Evolutionary conservation across 768 basidiomycete species (phyloP).

Genomic region (Paxillus involutus): DNA sequence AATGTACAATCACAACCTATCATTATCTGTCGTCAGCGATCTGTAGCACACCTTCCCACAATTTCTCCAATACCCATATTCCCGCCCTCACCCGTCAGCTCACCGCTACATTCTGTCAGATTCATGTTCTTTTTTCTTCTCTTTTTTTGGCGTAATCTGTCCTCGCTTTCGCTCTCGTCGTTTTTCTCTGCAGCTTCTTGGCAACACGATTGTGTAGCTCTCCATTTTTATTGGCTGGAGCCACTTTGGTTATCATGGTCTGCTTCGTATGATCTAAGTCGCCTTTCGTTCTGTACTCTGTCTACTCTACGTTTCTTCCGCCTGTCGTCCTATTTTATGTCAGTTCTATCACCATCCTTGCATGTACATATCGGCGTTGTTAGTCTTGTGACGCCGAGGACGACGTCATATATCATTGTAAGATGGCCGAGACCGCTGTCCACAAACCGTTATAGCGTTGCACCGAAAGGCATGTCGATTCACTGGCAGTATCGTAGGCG

Average conservation of each 20-base stretch:
- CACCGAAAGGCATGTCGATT: no score
- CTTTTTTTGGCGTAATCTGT: conserved; percentile 7
- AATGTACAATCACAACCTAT: conserved; percentile 34
- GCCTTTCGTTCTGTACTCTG: conserved; percentile 11
- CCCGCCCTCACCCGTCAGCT: conserved; percentile 3
- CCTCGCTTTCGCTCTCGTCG: conserved; percentile 26
- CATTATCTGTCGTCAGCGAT: conserved; percentile 31
- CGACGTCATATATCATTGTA: no score
- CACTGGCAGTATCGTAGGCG: no score
- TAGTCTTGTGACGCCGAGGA: no score
- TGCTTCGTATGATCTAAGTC: conserved; percentile 3
- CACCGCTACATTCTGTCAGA: conserved; percentile 18
- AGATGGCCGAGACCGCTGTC: no score
- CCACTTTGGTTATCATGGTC: conserved; percentile 5
- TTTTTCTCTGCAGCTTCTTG: conserved; percentile 8
- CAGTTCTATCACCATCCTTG: not conserved
- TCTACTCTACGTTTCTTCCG: conserved; percentile 18
- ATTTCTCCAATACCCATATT: conserved; percentile 14
- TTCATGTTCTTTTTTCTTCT: conserved; percentile 8
- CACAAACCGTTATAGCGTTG: no score
- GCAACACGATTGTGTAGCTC: conserved; percentile 10
- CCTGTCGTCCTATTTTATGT: conserved; percentile 4
- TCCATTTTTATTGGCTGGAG: conserved; percentile 14
- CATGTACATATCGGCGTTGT: not conserved
- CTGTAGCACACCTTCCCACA: conserved; percentile 21